Evolutionary conservation across 2,329 filamentous ascomycete genomes (phyloP).

Genomic region (Diaporthe citri): DNA sequence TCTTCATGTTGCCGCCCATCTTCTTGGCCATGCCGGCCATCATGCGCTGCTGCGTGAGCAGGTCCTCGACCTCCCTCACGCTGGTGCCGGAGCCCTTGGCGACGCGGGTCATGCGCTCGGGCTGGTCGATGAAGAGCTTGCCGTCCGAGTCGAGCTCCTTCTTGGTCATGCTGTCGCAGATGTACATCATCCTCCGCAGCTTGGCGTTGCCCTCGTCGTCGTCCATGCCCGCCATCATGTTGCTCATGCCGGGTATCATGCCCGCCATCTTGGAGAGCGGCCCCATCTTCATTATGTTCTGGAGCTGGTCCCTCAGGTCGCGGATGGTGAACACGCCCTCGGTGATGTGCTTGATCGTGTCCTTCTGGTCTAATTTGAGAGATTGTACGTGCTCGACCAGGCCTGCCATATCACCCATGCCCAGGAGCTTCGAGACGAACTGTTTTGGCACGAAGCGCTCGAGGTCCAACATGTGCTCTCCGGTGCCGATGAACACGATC

Average conservation of each 20-base stretch:
- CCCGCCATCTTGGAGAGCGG: conserved; percentile 96
- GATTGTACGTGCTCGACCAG: conserved; percentile 97
- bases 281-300: conserved; percentile 99
- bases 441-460: conserved; percentile 93
- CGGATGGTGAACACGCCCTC: conserved; percentile 97
- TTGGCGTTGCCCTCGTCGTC: conserved; percentile 96
- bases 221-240: conserved; percentile 95
- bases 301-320: conserved; percentile 93
- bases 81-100: conserved; percentile 91
- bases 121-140: conserved; percentile 93
- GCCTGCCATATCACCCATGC: conserved; percentile 97
- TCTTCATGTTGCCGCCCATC: conserved; percentile 97
- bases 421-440: conserved; percentile 92
- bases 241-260: conserved; percentile 96
- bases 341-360: conserved; percentile 98
- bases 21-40: conserved; percentile 99
- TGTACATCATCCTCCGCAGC: conserved; percentile 98
- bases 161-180: conserved; percentile 97
- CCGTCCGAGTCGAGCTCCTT: conserved; percentile 97
- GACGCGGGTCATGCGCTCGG: conserved; percentile 91
- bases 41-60: conserved; percentile 98
- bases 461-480: conserved; percentile 95
- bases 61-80: conserved; percentile 92
- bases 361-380: conserved; percentile 95
- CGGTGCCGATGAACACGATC: conserved; percentile 97